Base-by-base conservation (phyloP, 2,329 filamentous ascomycete species). In the Ophiocordyceps australis region DNA sequence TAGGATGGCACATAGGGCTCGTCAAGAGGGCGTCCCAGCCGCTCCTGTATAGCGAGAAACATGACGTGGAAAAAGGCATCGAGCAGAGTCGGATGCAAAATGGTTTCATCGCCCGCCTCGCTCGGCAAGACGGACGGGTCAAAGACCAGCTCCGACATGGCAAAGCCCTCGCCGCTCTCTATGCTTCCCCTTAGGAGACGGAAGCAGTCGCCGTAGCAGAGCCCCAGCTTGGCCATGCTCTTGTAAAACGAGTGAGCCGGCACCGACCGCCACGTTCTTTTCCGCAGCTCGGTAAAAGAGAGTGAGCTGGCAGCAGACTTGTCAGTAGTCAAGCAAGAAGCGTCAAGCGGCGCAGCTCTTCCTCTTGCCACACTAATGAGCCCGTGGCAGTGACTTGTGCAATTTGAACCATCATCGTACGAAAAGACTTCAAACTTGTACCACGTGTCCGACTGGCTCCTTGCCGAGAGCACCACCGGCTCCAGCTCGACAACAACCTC, bases 41-140 rank as follows among this genome's bases (percentile, higher is more conserved):
- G 30, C n/a, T 35, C 32, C 25, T 42, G 38, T 7, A 42, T 29
- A 4, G 39, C 37, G 22, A 35, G 28, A 30, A 41, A 38, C 17
- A 42, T 38, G 24, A 37, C 32, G 24, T 42, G 38, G 32, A 42
- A 41, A 29, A 37, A 35, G 9, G 38, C 32, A 24, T 42, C 38
- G 4, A 42, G 29, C 7, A 40, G 34, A 7, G 35, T 38, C 1
- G 38, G 37, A 20, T 39, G 37, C 17, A 40, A 27, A 14, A 38
- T 27, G 10, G 36, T 40, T 29, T 38, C 36, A 14, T 41, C 38
- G n/a, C 34, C 33, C 20, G 30, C 18, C 9, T 35, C 32, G 9
- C 32, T 30, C 4, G 32, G 32, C 4, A 39, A 28, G 11, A 23
- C 28, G 9, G 22, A 28, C 5, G 35, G 37, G 14, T 39, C 34